These are phyloP conservation scores for Aspergillus funiculosus DNA, from an alignment of 495 filamentous ascomycete genomes.

Conservation along the genomic window DNA sequence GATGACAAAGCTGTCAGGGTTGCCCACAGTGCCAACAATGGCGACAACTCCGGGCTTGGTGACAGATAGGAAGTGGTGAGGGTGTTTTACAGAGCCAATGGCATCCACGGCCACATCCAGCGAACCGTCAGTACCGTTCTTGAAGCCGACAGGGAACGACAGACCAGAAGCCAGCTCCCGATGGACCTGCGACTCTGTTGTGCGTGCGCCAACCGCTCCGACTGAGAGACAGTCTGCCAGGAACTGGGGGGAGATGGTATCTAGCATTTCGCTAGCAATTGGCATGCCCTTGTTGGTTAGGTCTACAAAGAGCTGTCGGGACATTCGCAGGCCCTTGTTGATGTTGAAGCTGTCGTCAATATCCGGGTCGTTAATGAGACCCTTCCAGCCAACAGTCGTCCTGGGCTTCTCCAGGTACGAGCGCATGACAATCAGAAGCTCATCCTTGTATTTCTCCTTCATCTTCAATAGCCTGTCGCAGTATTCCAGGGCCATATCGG, in stretches of 20 bases:
- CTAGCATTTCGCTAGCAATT: constrained; percentile 96
- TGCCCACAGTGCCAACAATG: constrained; percentile 91
- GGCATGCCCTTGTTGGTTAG: constrained; percentile 94
- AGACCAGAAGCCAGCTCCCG: constrained; percentile 90
- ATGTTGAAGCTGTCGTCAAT: constrained; percentile 99
- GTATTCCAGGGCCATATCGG: constrained; percentile 86
- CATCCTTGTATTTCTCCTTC: constrained; percentile 84
- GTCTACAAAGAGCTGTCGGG: constrained; percentile 90
- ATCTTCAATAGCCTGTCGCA: constrained; percentile 73
- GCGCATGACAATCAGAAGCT: constrained; percentile 94
- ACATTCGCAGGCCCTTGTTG: constrained; percentile 88
- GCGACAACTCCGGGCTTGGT: constrained; percentile 96
- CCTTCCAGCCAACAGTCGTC: constrained; percentile 99
- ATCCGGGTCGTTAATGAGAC: constrained; percentile 97
- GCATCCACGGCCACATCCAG: constrained; percentile 91
- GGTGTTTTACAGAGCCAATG: constrained; percentile 86
- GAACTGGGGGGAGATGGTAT: constrained; percentile 98
- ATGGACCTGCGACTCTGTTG: constrained; percentile 93
- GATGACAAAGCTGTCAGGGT: constrained; percentile 98
- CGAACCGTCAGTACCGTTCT: constrained; percentile 96
- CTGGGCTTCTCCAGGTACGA: constrained; percentile 98
- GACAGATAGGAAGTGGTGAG: constrained; percentile 97
- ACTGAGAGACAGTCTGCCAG: constrained; percentile 88
- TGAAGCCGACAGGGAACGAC: constrained; percentile 97
- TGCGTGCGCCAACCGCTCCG: constrained; percentile 90